Percentiles rank a stretch among this genome's conserved stretches.
These are phyloP conservation scores for Amphibolis antarctica DNA, from an alignment of 106 monocot genomes.

Conservation along the genomic window DNA sequence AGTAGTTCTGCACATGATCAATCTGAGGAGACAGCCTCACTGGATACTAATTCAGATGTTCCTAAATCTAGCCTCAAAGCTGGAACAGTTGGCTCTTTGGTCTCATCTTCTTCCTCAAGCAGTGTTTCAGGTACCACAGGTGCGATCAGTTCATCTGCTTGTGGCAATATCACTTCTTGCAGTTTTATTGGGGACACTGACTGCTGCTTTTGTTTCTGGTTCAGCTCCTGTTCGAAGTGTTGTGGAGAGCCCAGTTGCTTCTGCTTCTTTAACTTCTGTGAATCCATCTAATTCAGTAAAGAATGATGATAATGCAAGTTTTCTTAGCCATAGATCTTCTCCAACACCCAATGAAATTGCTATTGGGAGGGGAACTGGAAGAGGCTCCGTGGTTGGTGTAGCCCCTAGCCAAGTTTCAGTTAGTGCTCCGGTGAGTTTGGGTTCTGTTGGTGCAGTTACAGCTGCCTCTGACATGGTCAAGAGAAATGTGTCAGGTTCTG, in stretches of 20 bases:
- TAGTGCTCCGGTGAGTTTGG: conserved; percentile 33
- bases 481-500: conserved; percentile 39
- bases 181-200: conserved; percentile 26
- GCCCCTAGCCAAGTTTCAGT: conserved; percentile 36
- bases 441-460: conserved; percentile 31
- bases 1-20: conserved; percentile 29
- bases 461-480: conserved; percentile 40
- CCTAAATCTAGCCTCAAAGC: conserved; percentile 44
- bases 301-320: conserved; percentile 53
- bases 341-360: conserved; percentile 57
- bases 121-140: conserved; percentile 14
- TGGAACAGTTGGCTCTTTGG: conserved; percentile 17
- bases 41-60: conserved; percentile 41
- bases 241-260: conserved; percentile 30
- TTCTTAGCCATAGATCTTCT: conserved; percentile 49
- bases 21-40: conserved; percentile 52
- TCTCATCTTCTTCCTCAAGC: conserved; percentile 21
- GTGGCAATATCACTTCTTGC: conserved; percentile 21
- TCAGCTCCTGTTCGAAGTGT: conserved; percentile 26
- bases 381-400: conserved; percentile 17
- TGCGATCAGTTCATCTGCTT: conserved; percentile 15
- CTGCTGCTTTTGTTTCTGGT: conserved; percentile 33
- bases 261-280: conserved; percentile 23
- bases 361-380: conserved; percentile 36
- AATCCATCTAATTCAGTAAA: conserved; percentile 36